Percentiles rank a stretch among this genome's conserved stretches.
These are phyloP conservation scores for Boletales sp. DNA, from an alignment of 768 basidiomycete species.

Conservation along the genomic window DNA sequence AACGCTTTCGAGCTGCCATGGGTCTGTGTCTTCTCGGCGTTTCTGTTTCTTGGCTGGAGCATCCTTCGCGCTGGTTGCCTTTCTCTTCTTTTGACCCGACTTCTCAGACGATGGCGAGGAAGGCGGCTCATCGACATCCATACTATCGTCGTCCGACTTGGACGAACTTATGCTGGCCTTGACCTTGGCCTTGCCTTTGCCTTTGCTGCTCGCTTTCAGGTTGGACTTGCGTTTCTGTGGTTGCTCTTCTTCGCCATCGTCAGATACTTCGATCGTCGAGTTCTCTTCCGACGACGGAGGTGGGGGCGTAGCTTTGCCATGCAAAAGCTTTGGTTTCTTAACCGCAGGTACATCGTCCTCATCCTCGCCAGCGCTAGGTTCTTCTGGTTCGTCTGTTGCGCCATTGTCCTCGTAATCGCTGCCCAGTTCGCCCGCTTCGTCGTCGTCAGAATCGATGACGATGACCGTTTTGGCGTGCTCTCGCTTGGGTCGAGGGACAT, in stretches of 20 bases:
- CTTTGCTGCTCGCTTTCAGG: constrained; percentile 15
- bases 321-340: constrained; percentile 20
- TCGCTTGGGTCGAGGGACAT: constrained; percentile 34
- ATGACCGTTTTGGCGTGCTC: constrained; percentile 34
- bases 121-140: constrained; percentile 55
- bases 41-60: constrained; percentile 53
- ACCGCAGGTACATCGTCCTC: constrained; percentile 19
- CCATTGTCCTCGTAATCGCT: constrained; percentile 32
- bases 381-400: constrained; percentile 38
- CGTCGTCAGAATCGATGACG: constrained; percentile 52
- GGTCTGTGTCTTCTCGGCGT: constrained; percentile 61
- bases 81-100: constrained; percentile 44
- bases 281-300: constrained; percentile 32
- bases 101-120: constrained; percentile 32
- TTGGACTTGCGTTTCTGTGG: constrained; percentile 29
- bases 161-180: constrained; percentile 27
- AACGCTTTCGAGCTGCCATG: constrained; percentile 69
- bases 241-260: constrained; percentile 28
- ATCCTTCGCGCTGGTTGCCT: constrained; percentile 31
- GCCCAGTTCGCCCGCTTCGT: constrained; percentile 31
- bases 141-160: constrained; percentile 41
- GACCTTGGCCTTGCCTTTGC: constrained; percentile 19
- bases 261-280: constrained; percentile 20
- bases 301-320: constrained; percentile 25
- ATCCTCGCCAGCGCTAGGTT: constrained; percentile 24